Evolutionary conservation across 2,329 filamentous ascomycete genomes (phyloP), one percentile per base, ranked within the genome.

Genomic region (Didymella segeticola): DNA sequence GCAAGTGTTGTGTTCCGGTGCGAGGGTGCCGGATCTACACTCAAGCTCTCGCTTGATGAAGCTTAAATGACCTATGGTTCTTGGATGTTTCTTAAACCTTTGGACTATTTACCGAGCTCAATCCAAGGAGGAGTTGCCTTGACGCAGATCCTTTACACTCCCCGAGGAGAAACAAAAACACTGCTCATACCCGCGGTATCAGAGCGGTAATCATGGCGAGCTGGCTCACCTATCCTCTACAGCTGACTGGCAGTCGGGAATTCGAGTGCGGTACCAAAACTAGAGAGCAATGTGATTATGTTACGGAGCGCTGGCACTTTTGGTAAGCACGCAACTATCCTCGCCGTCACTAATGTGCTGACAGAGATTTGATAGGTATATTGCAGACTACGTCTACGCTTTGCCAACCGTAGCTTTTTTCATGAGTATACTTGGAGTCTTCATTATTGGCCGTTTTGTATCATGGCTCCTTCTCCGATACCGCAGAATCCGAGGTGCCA

Each of bases 371-470:
- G 19, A 5, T 46, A 82, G 81, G 80, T 83, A 83, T 57, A 68
- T 82, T 49, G 79, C 82, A 19, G 83, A 86, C 60, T 77, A 80
- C 57, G 77, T 80, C 29, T 86, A 80, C 58, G 80, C 78, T 0
- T 66, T 84, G 4, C 76, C 77, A 6, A 84, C 82, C 0, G 69
- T 84, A 3, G 82, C 80, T 37, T 82, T 85, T 58, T 80, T 84
- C 66, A 72, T 81, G 59, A 73, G 74, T 0, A 67, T 71, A n/a
- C 80, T 85, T 47, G 72, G 75, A 1, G 52, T 83, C 11, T 85
- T 82, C 57, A 67, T 77, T 20, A 65, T 84, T 15, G 68, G 70
- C 3, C 68, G 77, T 41, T 61, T 78, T 14, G 51, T 77, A 15
- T 59, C 60, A 11, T 66, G 68, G 9, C 58, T 70, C 23, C 26